These are phyloP conservation scores for Thelephora terrestris DNA, from an alignment of 1,284 basidiomycete genomes.

Conservation along the genomic window DNA sequence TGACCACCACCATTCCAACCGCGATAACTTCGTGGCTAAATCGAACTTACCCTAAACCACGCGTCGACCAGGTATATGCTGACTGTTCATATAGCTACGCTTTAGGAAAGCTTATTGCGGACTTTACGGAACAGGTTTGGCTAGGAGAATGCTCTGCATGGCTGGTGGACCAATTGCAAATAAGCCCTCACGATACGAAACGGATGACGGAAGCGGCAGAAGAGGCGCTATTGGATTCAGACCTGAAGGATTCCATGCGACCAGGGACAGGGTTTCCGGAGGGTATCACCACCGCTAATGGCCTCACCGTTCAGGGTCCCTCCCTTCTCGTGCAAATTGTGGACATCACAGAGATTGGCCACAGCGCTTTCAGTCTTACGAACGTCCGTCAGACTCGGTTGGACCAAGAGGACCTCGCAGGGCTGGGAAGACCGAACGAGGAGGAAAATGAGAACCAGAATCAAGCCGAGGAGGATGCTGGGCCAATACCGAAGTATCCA, in stretches of 20 bases:
- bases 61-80: constrained; percentile 41
- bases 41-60: constrained; percentile 39
- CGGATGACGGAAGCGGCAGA: constrained; percentile 43
- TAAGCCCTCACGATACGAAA: constrained; percentile 35
- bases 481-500: constrained; percentile 64
- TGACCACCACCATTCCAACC: constrained; percentile 21
- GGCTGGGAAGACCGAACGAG: constrained; percentile 20
- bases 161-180: constrained; percentile 50
- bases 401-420: constrained; percentile 43
- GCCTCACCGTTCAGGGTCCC: constrained; percentile 27
- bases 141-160: constrained; percentile 40
- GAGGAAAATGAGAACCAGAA: constrained; percentile 34
- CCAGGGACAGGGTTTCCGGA: constrained; percentile 54
- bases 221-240: constrained; percentile 59
- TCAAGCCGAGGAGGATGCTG: constrained; percentile 42
- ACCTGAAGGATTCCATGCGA: constrained; percentile 58
- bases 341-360: constrained; percentile 64
- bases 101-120: neutral
- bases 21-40: constrained; percentile 35
- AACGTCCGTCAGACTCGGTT: constrained; percentile 53
- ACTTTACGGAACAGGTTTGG: neutral
- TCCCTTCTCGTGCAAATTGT: constrained; percentile 61
- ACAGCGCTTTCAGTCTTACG: constrained; percentile 58
- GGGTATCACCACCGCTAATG: constrained; percentile 27
- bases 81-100: neutral